Evolutionary conservation across 345 rosid genomes (phyloP), one percentile per base, ranked within the genome.

Genomic region (Pistacia integerrima): DNA sequence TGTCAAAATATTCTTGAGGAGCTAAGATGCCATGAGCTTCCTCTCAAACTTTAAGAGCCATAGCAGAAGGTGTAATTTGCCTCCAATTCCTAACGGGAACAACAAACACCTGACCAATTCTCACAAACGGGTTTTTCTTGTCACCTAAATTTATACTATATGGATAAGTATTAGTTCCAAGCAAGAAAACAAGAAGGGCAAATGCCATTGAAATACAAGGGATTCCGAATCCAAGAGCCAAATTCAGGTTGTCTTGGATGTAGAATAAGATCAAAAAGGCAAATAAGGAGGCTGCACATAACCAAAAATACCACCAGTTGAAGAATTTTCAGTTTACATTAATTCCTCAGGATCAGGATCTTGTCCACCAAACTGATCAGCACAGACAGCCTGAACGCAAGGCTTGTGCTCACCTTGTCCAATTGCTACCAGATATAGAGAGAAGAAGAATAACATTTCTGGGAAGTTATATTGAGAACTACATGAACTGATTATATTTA

Each of bases 31-130:
- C 85, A 76, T 60, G 69, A 58, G 81, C 72, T 74, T 86, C 87
- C 75, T 85, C 87, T 30, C 80, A 78, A 30, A 2, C 33, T 30
- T 30, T 30, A 25, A 60, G 69, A 69, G 71, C 71, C 30, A 84
- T 77, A n/a, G 70, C 80, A 18, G 76, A 60, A 73, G 82, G 61
- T 52, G 86, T 56, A 0, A 79, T 67, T 36, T 80, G 79, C 87
- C 33, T 30, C 3, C 94, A 78, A 76, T 92, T 92, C 84, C 78
- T 86, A 9, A 64, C 72, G 4, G 83, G 81, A 22, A 72, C 72
- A 4, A 76, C 33, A 12, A 82, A 76, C 54, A 82, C 84, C 35
- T 60, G 65, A 35, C 82, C 81, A 58, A 85, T 80, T 74, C 83
- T 76, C 8, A 64, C 70, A 56, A 80, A 78, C 16, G 79, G 77